Evolutionary conservation across 1,284 basidiomycete species (phyloP), one percentile per base, ranked within the genome.

Genomic region (Grifola frondosa): DNA sequence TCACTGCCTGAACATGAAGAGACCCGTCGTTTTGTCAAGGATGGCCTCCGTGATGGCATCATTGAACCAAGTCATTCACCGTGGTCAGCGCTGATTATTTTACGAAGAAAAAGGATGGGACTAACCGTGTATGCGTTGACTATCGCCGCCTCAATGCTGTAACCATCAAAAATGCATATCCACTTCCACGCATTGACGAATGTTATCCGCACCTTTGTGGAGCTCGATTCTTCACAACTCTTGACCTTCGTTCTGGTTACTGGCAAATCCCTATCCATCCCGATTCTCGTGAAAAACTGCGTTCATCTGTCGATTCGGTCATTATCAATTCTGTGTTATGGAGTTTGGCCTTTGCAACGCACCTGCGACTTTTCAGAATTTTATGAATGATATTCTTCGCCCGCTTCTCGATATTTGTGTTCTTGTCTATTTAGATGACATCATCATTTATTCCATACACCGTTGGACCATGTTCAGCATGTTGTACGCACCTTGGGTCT

Each of bases 101-200:
- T 46, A 63, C 72, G 22, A 60, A 62, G 31, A 75, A 75, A 54
- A 76, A 75, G 52, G 66, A 69, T 47, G 65, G 70, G 8, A 39
- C 47, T 0, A 48, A 68, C 0, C 49, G 66, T 1, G 59, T 71
- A 0, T 69, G 68, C 40, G 59, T 72, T 2, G 69, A 78, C 42
- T 77, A 70, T 50, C 51, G 65, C 54, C 68, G 30, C 30, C 19
- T 31, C n/a, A 15, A 31, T 31, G n/a, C n/a, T 13, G 19, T 31
- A 13, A 31, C 30, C n/a, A 13, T 8, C n/a, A 31, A 31, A 15
- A n/a, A 31, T 17, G n/a, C n/a, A 13, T 31, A n/a, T 17, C 30
- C 30, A 8, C 30, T 31, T 31, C 30, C 30, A 3, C 62, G 67
- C 10, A 66, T 67, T 30, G 26, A 53, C n/a, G 64, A 73, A 36